Evolutionary conservation across 192 early-diverging fungal genomes (phyloP), one percentile per base, ranked within the genome.

Genomic region (Coemansia sp.): DNA sequence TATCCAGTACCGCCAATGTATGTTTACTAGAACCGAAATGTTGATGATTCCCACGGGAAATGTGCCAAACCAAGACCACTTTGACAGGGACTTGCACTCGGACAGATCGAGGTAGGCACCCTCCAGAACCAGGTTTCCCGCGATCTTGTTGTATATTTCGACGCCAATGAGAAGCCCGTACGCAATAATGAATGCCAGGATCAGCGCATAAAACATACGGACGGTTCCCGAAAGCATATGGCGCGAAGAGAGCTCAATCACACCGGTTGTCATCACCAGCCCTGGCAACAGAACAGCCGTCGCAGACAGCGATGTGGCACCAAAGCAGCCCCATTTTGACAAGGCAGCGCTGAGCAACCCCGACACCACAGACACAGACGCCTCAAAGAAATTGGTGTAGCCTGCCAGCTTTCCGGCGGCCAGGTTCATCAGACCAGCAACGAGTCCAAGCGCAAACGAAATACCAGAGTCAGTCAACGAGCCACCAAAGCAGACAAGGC

Each of bases 161-260:
- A 83, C 79, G 2, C 88, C 88, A 42, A 91, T 84, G 2, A 79
- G 68, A 20, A 91, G 59, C 23, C 90, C 91, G 54, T 84, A 91
- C 14, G 85, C 90, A 8, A 91, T 77, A 47, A 91, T 84, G 53
- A 91, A 81, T 2, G 92, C 90, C 23, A 87, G 86, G 61, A 96
- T 84, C 4, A 96, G 74, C 0, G 92, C 87, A 61, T 90, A 85
- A 50, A 93, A 85, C 55, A 94, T 68, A n/a, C 91, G 83, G 5
- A 97, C 89, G 0, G 88, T 87, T 20, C 94, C 94, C n/a, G 89
- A 88, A 36, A 95, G 81, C 71, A 95, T 84, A 59, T 97, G 94
- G n/a, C 90, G 83, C 13, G 92, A 90, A 0, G 89, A 83, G 42
- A 96, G 61, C 67, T 96, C 94, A 73, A 93, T 92, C 57, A 97